Conservation (phyloP, 1,284 basidiomycete genomes). For the Irpex sp. region DNA sequence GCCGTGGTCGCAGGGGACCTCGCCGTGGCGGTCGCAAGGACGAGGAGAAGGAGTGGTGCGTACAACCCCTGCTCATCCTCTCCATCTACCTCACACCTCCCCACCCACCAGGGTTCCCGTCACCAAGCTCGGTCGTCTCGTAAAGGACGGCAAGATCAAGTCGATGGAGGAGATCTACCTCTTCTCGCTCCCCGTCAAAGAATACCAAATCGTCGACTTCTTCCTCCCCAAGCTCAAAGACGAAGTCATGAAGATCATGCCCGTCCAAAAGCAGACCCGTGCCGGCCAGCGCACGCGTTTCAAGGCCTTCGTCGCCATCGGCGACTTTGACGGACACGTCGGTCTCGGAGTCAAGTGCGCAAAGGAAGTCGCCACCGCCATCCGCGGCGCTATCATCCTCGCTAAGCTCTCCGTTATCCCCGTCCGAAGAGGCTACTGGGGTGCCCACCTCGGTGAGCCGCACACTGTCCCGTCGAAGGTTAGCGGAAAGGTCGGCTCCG, state of each 20-base stretch:
- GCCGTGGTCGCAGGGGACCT: constrained; percentile 85
- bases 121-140: constrained; percentile 98
- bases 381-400: constrained; percentile 97
- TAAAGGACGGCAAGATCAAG: constrained; percentile 99
- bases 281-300: constrained; percentile 99
- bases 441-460: constrained; percentile 96
- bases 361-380: constrained; percentile 99
- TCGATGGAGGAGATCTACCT: constrained; percentile 99
- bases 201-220: constrained; percentile 97
- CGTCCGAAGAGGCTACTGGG: constrained; percentile 99
- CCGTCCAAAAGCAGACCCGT: constrained; percentile 99
- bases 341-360: constrained; percentile 99
- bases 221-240: constrained; percentile 99
- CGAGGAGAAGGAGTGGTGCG: constrained; percentile 99
- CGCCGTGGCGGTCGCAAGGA: constrained; percentile 97
- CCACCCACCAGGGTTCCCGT: constrained; percentile 95
- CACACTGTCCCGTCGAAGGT: constrained; percentile 99
- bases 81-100: too few species aligned
- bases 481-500: constrained; percentile 97
- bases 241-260: constrained; percentile 99
- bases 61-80: constrained; percentile 14
- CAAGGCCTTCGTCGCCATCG: constrained; percentile 99
- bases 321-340: constrained; percentile 98
- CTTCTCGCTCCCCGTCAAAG: constrained; percentile 99
- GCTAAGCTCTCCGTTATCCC: constrained; percentile 95